Conservation (phyloP, 2,329 filamentous ascomycete genomes). For the Fusarium sp. region DNA sequence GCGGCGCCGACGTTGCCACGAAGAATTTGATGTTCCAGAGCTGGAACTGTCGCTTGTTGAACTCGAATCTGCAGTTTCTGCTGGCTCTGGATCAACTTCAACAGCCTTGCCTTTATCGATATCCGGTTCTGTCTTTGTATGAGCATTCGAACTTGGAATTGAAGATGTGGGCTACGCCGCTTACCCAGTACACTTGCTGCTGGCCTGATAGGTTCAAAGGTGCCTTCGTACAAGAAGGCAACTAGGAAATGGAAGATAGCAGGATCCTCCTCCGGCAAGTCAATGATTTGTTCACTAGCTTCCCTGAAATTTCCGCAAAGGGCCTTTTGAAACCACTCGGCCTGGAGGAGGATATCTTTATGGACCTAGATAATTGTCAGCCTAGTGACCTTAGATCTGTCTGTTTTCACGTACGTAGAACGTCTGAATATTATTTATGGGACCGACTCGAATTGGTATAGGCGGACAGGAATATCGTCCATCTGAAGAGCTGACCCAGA, state of each 20-base stretch:
- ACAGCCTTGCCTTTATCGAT: slow-evolving; percentile 59
- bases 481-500: slow-evolving; percentile 63
- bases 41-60: slow-evolving; percentile 46
- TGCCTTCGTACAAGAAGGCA: slow-evolving; percentile 63
- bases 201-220: slow-evolving; percentile 60
- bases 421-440: slow-evolving; percentile 56
- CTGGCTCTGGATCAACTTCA: slow-evolving; percentile 39
- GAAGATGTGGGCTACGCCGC: slow-evolving; percentile 18
- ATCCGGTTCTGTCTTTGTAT: slow-evolving; percentile 33
- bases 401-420: slow-evolving; percentile 50
- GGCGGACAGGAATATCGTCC: slow-evolving; percentile 61
- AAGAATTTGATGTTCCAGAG: slow-evolving; percentile 36
- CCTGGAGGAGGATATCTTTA: slow-evolving; percentile 59
- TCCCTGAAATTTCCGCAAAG: slow-evolving; percentile 62
- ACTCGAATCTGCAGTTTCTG: slow-evolving; percentile 52
- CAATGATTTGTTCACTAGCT: slow-evolving; percentile 59
- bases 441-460: slow-evolving; percentile 60
- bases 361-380: slow-evolving; percentile 57
- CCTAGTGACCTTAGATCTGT: neutral
- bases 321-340: slow-evolving; percentile 63
- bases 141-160: slow-evolving; percentile 6
- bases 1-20: slow-evolving; percentile 40
- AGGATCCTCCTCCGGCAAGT: slow-evolving; percentile 64
- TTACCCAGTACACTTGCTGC: slow-evolving; percentile 56
- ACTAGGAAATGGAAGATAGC: slow-evolving; percentile 64